phyloP scores from a whole-genome alignment of 306 rosid species.

The Cicer chorassanicum region DNA sequence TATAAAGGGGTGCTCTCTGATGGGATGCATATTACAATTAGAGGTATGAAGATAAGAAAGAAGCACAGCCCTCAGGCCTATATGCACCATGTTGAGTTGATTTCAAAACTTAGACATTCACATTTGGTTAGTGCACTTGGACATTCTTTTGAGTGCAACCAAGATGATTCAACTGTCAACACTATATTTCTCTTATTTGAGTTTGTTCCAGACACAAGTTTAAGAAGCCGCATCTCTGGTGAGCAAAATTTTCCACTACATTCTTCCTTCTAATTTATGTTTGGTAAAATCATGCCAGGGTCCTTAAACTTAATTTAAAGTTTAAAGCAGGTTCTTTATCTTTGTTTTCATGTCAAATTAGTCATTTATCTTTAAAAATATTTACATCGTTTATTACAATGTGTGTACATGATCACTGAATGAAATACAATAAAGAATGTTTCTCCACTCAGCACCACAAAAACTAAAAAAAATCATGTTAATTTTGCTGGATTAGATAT shows the following conservation, averaged over 20 bases:
- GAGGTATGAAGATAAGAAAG: slow-evolving; percentile 70
- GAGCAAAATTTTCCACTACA: slow-evolving; percentile 29
- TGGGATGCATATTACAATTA: slow-evolving; percentile 71
- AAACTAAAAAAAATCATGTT: too few species aligned
- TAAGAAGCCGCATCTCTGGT: slow-evolving; percentile 86
- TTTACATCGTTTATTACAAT: too few species aligned
- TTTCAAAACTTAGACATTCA: slow-evolving; percentile 81
- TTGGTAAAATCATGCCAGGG: background rate
- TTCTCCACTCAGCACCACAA: too few species aligned
- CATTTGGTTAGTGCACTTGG: slow-evolving; percentile 90
- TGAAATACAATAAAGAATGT: too few species aligned
- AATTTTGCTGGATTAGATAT: too few species aligned
- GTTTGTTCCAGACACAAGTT: slow-evolving; percentile 66
- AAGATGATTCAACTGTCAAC: slow-evolving; percentile 69
- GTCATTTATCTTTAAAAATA: too few species aligned
- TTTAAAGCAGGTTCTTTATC: too few species aligned
- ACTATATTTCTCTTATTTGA: slow-evolving; percentile 74
- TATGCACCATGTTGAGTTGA: slow-evolving; percentile 74
- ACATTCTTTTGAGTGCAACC: slow-evolving; percentile 82
- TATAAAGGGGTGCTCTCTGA: slow-evolving; percentile 80
- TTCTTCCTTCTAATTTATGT: slow-evolving; percentile 15
- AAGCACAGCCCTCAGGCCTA: slow-evolving; percentile 66
- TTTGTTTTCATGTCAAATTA: too few species aligned
- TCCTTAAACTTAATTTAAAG: too few species aligned
- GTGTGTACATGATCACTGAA: too few species aligned